Conservation (phyloP, 495 filamentous ascomycete species). For the Xylaria nigripes region DNA sequence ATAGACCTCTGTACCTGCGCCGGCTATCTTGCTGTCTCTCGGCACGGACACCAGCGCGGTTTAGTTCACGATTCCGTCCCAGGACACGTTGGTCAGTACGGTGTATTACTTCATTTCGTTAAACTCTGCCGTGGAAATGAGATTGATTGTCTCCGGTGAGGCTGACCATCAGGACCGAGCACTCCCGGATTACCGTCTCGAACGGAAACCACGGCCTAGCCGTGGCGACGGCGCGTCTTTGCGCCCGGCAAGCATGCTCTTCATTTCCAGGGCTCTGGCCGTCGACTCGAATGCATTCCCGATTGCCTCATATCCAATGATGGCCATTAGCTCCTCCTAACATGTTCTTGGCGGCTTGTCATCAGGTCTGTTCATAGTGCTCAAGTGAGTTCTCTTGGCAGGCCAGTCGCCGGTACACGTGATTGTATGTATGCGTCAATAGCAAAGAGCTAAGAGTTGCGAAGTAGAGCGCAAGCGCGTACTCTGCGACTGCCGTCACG, state of each 20-base stretch:
- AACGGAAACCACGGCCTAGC: constrained; percentile 42
- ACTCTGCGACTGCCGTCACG: constrained; percentile 45
- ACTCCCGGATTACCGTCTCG: constrained; percentile 33
- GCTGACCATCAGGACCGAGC: constrained; percentile 43
- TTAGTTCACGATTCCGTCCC: constrained; percentile 53
- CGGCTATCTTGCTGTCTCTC: constrained; percentile 36
- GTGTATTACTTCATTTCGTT: constrained; percentile 38
- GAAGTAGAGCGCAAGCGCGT: constrained; percentile 48
- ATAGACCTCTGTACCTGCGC: constrained; percentile 50
- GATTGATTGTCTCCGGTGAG: constrained; percentile 36
- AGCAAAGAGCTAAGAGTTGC: constrained; percentile 41
- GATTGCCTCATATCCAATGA: constrained; percentile 47
- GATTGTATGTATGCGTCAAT: constrained; percentile 28
- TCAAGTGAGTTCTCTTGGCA: constrained; percentile 21
- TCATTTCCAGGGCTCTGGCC: constrained; percentile 40
- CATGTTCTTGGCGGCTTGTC: constrained; percentile 34
- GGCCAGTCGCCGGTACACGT: constrained; percentile 28
- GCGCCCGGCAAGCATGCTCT: constrained; percentile 43
- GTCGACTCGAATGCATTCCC: constrained; percentile 33
- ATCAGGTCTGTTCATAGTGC: constrained; percentile 24
- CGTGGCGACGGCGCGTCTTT: constrained; percentile 29
- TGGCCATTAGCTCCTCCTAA: constrained; percentile 36
- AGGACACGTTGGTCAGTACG: constrained; percentile 48
- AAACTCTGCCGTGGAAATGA: constrained; percentile 43
- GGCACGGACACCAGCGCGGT: constrained; percentile 40